These are phyloP conservation scores for Clausena lansium DNA, from an alignment of 345 rosid species.

Conservation along the genomic window DNA sequence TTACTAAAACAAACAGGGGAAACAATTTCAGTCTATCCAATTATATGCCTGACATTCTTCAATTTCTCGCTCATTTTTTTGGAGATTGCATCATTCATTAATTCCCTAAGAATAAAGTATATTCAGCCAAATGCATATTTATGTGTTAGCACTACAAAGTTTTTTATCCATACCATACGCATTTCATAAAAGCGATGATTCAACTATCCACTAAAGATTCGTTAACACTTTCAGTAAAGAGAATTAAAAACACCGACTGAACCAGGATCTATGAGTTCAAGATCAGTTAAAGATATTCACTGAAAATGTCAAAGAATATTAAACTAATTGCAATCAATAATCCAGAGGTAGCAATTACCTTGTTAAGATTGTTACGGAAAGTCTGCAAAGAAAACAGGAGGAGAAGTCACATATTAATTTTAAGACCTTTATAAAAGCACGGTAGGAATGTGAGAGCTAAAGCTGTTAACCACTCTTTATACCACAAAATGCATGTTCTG, in stretches of 20 bases:
- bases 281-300: neutral
- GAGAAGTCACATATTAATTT: slow-evolving; percentile 26
- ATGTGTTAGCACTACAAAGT: neutral
- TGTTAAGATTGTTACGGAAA: slow-evolving; percentile 88
- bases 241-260: neutral
- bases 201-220: neutral
- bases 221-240: neutral
- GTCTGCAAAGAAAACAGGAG: slow-evolving; percentile 47
- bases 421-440: slow-evolving; percentile 6
- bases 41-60: neutral
- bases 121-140: neutral
- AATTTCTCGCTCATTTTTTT: neutral
- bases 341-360: slow-evolving; percentile 49
- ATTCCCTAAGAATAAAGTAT: neutral
- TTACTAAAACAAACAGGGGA: neutral
- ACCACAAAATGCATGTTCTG: slow-evolving; percentile 99
- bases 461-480: slow-evolving; percentile 23
- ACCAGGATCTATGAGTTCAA: neutral
- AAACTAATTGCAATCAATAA: neutral
- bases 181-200: neutral
- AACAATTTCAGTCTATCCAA: neutral
- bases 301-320: neutral
- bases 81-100: neutral
- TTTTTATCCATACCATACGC: neutral
- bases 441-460: slow-evolving; percentile 9